Evolutionary conservation across 305 asterid genomes (phyloP).

Genomic region (Vinca major): DNA sequence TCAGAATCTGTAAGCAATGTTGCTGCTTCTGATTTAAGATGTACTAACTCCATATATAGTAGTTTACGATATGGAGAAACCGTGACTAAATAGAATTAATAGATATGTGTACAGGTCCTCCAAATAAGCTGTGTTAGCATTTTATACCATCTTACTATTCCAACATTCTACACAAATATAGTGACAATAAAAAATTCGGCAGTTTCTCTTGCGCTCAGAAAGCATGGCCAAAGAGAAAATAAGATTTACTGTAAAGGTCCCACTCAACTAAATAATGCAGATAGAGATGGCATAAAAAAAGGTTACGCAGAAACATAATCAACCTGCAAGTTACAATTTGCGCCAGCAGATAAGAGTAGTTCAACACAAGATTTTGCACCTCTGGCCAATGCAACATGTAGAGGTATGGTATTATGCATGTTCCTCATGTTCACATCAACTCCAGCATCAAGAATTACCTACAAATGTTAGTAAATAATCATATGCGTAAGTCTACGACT

Average conservation of each 20-base stretch:
- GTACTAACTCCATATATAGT: background rate
- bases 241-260: background rate
- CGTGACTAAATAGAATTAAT: background rate
- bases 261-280: background rate
- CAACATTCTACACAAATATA: background rate
- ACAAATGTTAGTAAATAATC: slow-evolving; percentile 10
- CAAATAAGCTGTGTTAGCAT: too few species aligned
- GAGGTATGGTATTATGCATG: slow-evolving; percentile 74
- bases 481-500: background rate
- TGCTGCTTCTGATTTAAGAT: too few species aligned
- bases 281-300: background rate
- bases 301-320: slow-evolving; percentile 12
- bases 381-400: slow-evolving; percentile 94
- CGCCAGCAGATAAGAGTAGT: slow-evolving; percentile 88
- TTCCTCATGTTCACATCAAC: slow-evolving; percentile 88
- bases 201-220: background rate
- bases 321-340: slow-evolving; percentile 88
- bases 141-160: background rate
- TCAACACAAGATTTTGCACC: slow-evolving; percentile 93
- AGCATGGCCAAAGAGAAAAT: background rate
- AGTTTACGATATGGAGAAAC: background rate
- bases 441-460: slow-evolving; percentile 89
- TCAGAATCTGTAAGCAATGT: too few species aligned
- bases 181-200: background rate
- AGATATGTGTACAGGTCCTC: too few species aligned